phyloP scores from a whole-genome alignment of 2,329 filamentous ascomycete genomes.

The Hypoxylon sp. region DNA sequence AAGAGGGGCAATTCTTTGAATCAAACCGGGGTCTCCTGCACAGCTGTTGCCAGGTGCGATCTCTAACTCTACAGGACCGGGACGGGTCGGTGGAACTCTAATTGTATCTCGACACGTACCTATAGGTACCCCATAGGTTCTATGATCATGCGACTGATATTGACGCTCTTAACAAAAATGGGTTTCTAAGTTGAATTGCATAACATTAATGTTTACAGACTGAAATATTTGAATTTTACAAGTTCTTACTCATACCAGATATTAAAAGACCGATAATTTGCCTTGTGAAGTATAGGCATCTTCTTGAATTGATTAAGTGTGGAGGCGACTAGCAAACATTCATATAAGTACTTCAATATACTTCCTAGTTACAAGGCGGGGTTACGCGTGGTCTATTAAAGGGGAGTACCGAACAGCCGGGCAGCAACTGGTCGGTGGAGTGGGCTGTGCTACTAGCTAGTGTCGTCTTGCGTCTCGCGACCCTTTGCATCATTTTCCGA shows the following conservation, averaged over 20 bases:
- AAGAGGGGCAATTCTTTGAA: constrained; percentile 18
- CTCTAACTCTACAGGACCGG: background rate
- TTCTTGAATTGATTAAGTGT: too few relatives aligned
- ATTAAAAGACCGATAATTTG: too few relatives aligned
- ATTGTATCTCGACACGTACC: background rate
- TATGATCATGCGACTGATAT: too few relatives aligned
- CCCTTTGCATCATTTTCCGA: constrained; percentile 33
- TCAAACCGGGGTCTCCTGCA: constrained; percentile 1
- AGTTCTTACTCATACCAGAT: too few relatives aligned
- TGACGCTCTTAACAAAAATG: too few relatives aligned
- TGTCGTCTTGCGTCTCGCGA: constrained; percentile 25
- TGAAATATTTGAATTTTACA: too few relatives aligned
- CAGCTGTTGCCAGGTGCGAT: background rate
- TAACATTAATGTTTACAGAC: too few relatives aligned
- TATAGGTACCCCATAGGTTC: constrained; percentile 11
- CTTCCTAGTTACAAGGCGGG: constrained; percentile 16
- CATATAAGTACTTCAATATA: background rate
- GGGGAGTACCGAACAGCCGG: constrained; percentile 36
- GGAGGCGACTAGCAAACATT: background rate
- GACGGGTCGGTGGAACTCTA: background rate
- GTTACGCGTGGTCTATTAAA: constrained; percentile 21
- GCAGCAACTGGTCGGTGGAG: constrained; percentile 23
- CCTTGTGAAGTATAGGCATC: too few relatives aligned
- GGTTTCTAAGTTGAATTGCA: too few relatives aligned
- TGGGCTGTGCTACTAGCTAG: constrained; percentile 32